These are phyloP conservation scores for Spinacia oleracea DNA, from an alignment of 179 eudicot species.

Conservation along the genomic window DNA sequence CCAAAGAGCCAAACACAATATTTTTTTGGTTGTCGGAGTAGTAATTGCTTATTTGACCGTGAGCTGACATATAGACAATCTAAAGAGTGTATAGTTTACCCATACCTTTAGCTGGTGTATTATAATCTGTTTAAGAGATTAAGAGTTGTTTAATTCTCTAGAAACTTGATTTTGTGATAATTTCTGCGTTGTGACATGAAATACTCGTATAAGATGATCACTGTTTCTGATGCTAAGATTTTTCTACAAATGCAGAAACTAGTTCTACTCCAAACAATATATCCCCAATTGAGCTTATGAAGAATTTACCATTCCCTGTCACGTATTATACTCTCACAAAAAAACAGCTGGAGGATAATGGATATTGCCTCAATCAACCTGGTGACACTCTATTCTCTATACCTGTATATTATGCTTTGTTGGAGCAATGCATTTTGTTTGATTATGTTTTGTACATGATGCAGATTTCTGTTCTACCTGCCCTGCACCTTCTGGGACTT, in stretches of 20 bases:
- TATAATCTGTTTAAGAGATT: not conserved
- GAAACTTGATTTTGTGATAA: not conserved
- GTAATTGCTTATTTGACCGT: conserved; percentile 6
- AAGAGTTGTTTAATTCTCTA: not conserved
- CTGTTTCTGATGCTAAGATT: conserved; percentile 1
- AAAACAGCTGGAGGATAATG: conserved; percentile 85
- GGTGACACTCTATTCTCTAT: conserved; percentile 43
- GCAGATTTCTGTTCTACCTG: conserved; percentile 74
- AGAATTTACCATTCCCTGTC: conserved; percentile 71
- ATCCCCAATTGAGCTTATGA: conserved; percentile 41
- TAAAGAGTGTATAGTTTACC: not conserved
- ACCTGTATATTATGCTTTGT: conserved; percentile 2
- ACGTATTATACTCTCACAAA: conserved; percentile 76
- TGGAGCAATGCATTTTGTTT: conserved; percentile 12
- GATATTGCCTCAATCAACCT: conserved; percentile 60
- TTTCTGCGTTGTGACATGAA: not conserved
- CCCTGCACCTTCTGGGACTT: conserved; percentile 61
- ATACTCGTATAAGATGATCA: not conserved
- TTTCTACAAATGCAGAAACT: conserved; percentile 28
- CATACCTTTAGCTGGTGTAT: not conserved
- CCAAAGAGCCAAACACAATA: not conserved
- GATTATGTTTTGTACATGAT: conserved; percentile 12
- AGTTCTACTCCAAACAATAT: conserved; percentile 23
- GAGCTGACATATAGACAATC: not conserved
- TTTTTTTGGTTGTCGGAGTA: not conserved